Evolutionary conservation across 768 basidiomycete species (phyloP), one percentile per base, ranked within the genome.

Genomic region (Lyophyllum atratum): DNA sequence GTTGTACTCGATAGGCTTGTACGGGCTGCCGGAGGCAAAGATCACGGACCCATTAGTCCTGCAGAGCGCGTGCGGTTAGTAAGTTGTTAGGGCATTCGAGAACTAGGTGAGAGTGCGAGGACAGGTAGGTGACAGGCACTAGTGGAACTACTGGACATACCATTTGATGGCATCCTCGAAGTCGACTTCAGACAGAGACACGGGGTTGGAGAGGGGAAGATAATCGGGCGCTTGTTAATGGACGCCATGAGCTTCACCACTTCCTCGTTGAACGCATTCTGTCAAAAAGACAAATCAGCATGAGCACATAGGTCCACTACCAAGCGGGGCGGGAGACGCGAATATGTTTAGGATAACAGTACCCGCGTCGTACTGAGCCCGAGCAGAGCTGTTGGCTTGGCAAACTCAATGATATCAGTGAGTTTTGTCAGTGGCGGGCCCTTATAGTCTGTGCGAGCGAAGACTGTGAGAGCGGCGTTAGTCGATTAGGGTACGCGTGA

Each of bases 171-270:
- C 87, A 49, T 89, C 80, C 10, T 70, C 64, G 62, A 82, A 88
- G 52, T 85, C 84, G 51, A 86, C 70, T 68, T 89, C 88, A 58
- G 78, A 77, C 31, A 85, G 74, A 28, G 80, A 76, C 24, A 85
- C 74, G 12, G 90, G 90, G 68, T 92, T 92, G 31, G 87, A 89
- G 1, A 92, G 80, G 90, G 89, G 75, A 93, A 91, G 66, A 92
- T 83, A 74, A 92, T 87, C n/a, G 90, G 90, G 2, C 83, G 82
- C 17, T 71, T 63, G 71, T 91, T 92, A 44, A 86, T 70, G 8
- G 77, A 71, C 17, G 82, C 80, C 88, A 92, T 89, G 37, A 78
- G 71, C 52, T 75, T 75, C 29, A 92, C 82, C 29, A 85, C 83
- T 11, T 81, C 74, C 67, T 86, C 78, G 11, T 75, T 80, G 75